Conservation (phyloP, 306 rosid genomes). For the Cucurbita pepo region DNA sequence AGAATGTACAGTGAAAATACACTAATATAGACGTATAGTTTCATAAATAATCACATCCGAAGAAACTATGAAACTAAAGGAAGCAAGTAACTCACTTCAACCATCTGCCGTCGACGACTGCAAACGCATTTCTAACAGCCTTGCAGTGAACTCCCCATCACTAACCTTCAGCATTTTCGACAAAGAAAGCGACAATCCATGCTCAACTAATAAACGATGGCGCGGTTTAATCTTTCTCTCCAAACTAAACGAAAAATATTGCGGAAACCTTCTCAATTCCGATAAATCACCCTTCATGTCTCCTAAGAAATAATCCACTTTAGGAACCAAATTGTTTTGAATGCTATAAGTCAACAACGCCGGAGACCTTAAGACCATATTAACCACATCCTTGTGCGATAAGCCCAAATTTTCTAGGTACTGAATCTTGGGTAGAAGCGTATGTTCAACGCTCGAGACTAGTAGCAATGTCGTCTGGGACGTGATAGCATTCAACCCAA, state of each 20-base stretch:
- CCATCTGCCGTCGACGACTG: slow-evolving; percentile 10
- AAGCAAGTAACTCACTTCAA: slow-evolving; percentile 2
- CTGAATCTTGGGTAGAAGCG: slow-evolving; percentile 30
- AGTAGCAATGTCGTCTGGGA: slow-evolving; percentile 21
- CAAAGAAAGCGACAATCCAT: slow-evolving; percentile 37
- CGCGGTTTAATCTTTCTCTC: slow-evolving; percentile 56
- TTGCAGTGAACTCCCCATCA: slow-evolving; percentile 46
- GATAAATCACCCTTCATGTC: slow-evolving; percentile 49
- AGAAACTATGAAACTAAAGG: background rate
- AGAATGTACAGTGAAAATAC: background rate
- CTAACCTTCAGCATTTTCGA: slow-evolving; percentile 45
- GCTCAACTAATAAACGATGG: slow-evolving; percentile 24
- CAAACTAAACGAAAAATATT: slow-evolving; percentile 71
- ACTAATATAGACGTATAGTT: background rate
- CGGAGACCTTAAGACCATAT: slow-evolving; percentile 67
- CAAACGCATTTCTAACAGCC: slow-evolving; percentile 34
- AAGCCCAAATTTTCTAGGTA: slow-evolving; percentile 37
- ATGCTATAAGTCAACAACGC: slow-evolving; percentile 50
- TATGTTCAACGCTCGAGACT: slow-evolving; percentile 29
- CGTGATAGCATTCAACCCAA: slow-evolving; percentile 18
- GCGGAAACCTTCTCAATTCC: slow-evolving; percentile 56
- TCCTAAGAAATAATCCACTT: slow-evolving; percentile 38
- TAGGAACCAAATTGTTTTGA: slow-evolving; percentile 36
- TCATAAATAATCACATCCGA: background rate
- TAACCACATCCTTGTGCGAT: slow-evolving; percentile 24